Conservation (phyloP, 805 yeast genomes). For the Candida odintsovae region DNA sequence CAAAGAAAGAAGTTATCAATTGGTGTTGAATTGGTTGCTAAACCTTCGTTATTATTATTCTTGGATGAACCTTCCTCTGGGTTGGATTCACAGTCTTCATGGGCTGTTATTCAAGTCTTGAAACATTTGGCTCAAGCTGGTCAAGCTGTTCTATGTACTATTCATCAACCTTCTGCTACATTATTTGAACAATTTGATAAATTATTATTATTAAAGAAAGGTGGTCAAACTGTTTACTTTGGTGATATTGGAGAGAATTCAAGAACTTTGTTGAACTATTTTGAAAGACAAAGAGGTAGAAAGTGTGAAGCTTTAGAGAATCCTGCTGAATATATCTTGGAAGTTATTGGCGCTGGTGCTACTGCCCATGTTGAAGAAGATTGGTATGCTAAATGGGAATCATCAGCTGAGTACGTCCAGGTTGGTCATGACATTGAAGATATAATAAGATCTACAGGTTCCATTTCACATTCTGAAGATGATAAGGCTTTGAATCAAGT, state of each 20-base stretch:
- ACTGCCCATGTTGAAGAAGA: conserved; percentile 73
- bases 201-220: conserved; percentile 59
- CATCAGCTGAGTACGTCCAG: conserved; percentile 54
- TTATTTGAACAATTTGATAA: conserved; percentile 75
- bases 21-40: conserved; percentile 64
- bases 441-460: conserved; percentile 56
- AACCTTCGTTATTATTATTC: conserved; percentile 53
- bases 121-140: conserved; percentile 54
- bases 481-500: conserved; percentile 26
- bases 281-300: conserved; percentile 60
- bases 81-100: conserved; percentile 62
- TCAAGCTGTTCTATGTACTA: conserved; percentile 66
- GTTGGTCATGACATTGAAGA: conserved; percentile 53
- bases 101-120: conserved; percentile 59
- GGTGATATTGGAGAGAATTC: conserved; percentile 66
- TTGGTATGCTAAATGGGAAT: conserved; percentile 72
- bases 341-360: conserved; percentile 79
- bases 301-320: conserved; percentile 65
- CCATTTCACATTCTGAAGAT: conserved; percentile 26
- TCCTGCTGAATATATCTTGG: conserved; percentile 92
- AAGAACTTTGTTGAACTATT: conserved; percentile 52
- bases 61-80: conserved; percentile 69
- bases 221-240: conserved; percentile 72
- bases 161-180: conserved; percentile 83
- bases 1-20: conserved; percentile 61